Evolutionary conservation across 2,329 filamentous ascomycete species (phyloP), one percentile per base, ranked within the genome.

Genomic region (Epichloe hybrida): DNA sequence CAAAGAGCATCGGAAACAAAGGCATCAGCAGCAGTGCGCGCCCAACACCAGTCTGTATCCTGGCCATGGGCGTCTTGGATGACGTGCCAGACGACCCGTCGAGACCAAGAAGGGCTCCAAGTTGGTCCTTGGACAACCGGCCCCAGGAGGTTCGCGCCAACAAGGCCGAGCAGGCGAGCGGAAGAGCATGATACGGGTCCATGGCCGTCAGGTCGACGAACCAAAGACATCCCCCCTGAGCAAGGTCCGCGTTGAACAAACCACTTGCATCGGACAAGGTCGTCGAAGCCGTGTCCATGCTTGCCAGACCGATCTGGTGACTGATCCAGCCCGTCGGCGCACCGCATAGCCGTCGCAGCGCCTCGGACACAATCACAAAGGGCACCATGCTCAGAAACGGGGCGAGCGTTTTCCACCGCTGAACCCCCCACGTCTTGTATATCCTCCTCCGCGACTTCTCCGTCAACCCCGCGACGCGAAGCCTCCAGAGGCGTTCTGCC

Each of bases 181-280:
- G 76, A 0, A 80, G 67, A 31, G 71, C 61, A 51, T 70, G 66
- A 51, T 71, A 72, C 1, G 78, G 75, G 53, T 81, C 78, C 35
- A 72, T 64, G 34, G 60, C 70, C 6, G 72, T 73, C 23, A 81
- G 68, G 55, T 81, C 72, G 2, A 69, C 64, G 57, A 80, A 79
- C 76, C 77, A 80, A 15, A 80, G 64, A 40, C 67, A 70, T 27
- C 77, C 77, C 5, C 73, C 77, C 0, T 71, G 66, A 1, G 66
- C 58, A n/a, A 81, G 58, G 1, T 68, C 66, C 3, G 67, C 62
- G 42, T 75, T 62, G 38, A 64, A 56, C 50, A 64, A 55, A 51
- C 54, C 54, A 49, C 57, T 55, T 20, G 61, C 53, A 4, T 58
- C 56, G 12, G 60, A 59, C 2, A 64, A 38, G 27, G 56, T 54